These are phyloP conservation scores for Vitis hybrid DNA, from an alignment of 177 flowering plant species.

Conservation along the genomic window DNA sequence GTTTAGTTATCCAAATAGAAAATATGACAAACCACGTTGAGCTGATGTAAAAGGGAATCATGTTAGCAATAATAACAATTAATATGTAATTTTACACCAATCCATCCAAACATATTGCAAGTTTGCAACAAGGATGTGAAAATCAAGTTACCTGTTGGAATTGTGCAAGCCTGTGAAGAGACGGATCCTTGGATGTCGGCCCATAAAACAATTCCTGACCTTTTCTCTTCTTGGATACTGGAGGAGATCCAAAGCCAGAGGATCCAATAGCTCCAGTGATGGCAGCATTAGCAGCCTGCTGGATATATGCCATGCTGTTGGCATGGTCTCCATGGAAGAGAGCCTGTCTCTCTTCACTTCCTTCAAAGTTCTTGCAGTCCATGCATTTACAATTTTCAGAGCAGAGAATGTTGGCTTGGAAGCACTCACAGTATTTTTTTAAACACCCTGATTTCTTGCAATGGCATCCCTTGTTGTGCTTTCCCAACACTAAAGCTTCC, in stretches of 20 bases:
- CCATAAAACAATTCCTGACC: slow-evolving; percentile 65
- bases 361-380: slow-evolving; percentile 94
- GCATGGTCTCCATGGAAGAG: slow-evolving; percentile 78
- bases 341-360: slow-evolving; percentile 91
- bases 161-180: slow-evolving; percentile 49
- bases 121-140: slow-evolving; percentile 2
- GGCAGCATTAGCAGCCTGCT: slow-evolving; percentile 98
- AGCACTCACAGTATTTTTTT: slow-evolving; percentile 92
- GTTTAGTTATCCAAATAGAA: no score
- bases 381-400: slow-evolving; percentile 89
- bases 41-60: neutral
- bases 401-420: slow-evolving; percentile 87
- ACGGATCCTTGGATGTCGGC: slow-evolving; percentile 45
- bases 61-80: neutral
- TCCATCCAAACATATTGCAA: neutral
- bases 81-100: neutral
- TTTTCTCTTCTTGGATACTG: slow-evolving; percentile 70
- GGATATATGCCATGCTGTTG: slow-evolving; percentile 61
- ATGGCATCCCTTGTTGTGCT: slow-evolving; percentile 93
- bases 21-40: no score
- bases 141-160: slow-evolving; percentile 58
- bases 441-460: slow-evolving; percentile 96
- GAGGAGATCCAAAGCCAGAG: slow-evolving; percentile 87
- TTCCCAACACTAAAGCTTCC: slow-evolving; percentile 51
- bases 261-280: slow-evolving; percentile 95